A percentile compares a stretch with the other conserved stretches of the same genome.
Evolutionary conservation across 2,329 filamentous ascomycete species (phyloP).

Genomic region (Pezicula carpinea): DNA sequence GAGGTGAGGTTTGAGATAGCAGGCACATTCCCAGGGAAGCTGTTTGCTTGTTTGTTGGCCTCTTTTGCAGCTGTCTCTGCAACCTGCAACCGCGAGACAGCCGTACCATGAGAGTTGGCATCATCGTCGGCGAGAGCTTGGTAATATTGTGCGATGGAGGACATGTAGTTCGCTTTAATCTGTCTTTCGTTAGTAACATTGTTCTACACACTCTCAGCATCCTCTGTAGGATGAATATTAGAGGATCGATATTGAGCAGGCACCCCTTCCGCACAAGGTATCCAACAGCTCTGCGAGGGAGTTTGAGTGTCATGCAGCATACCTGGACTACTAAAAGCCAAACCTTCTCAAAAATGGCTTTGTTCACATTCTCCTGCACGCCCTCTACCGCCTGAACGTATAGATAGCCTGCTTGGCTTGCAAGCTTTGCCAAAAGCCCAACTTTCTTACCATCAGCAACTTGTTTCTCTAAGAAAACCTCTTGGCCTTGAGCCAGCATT

Average conservation of each 20-base stretch:
- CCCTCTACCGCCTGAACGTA: slow-evolving; percentile 87
- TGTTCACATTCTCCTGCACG: slow-evolving; percentile 86
- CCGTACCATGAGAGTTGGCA: slow-evolving; percentile 77
- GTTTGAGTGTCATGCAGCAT: slow-evolving; percentile 24
- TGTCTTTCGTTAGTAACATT: slow-evolving; percentile 27
- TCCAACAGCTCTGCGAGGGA: not conserved
- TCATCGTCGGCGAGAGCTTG: slow-evolving; percentile 90
- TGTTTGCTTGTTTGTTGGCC: slow-evolving; percentile 69
- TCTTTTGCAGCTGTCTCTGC: slow-evolving; percentile 77
- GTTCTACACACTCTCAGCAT: not conserved
- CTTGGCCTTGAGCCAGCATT: slow-evolving; percentile 92
- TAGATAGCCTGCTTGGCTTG: slow-evolving; percentile 83
- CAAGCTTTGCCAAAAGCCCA: slow-evolving; percentile 84
- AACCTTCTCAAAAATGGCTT: slow-evolving; percentile 88
- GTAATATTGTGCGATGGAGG: slow-evolving; percentile 86
- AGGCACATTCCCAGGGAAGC: slow-evolving; percentile 75
- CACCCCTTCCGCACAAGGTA: slow-evolving; percentile 12
- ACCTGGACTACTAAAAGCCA: slow-evolving; percentile 83
- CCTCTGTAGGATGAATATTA: not conserved
- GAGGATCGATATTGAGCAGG: not conserved
- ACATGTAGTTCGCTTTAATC: slow-evolving; percentile 77
- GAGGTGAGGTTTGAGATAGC: slow-evolving; percentile 77
- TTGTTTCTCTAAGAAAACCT: slow-evolving; percentile 97
- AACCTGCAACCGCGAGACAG: slow-evolving; percentile 75
- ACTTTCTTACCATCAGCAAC: slow-evolving; percentile 89